These are phyloP conservation scores for Chrysophaeum taylorii DNA, from an alignment of 352 stramenopile genomes.

Conservation along the genomic window DNA sequence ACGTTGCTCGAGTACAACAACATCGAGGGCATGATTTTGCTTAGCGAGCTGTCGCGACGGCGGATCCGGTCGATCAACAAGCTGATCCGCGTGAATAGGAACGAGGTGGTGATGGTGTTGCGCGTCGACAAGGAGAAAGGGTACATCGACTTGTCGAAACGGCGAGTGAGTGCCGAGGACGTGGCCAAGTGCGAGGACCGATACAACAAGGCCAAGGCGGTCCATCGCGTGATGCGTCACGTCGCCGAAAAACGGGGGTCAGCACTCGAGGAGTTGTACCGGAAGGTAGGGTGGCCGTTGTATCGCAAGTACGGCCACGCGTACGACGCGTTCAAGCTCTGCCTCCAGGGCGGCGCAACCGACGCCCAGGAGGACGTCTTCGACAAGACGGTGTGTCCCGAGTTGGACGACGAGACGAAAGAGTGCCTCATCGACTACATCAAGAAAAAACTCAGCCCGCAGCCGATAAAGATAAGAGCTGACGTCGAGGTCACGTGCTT, in stretches of 20 bases:
- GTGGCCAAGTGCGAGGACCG: slow-evolving; percentile 96
- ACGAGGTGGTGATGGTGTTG: slow-evolving; percentile 99
- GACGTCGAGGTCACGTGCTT: slow-evolving; percentile 99
- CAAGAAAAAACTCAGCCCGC: slow-evolving; percentile 83
- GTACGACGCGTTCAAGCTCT: slow-evolving; percentile 97
- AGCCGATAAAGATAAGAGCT: slow-evolving; percentile 97
- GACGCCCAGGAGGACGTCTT: slow-evolving; percentile 33
- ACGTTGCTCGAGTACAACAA: slow-evolving; percentile 99
- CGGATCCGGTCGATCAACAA: slow-evolving; percentile 99
- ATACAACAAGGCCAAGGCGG: slow-evolving; percentile 98
- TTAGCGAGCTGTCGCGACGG: slow-evolving; percentile 93
- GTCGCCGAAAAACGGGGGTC: slow-evolving; percentile 61
- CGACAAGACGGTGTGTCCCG: slow-evolving; percentile 68
- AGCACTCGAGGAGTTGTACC: slow-evolving; percentile 51
- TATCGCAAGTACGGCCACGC: slow-evolving; percentile 98
- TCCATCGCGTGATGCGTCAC: slow-evolving; percentile 83
- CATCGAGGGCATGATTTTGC: slow-evolving; percentile 97
- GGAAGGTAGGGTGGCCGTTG: slow-evolving; percentile 91
- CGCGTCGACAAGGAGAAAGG: slow-evolving; percentile 99
- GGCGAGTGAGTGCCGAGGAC: slow-evolving; percentile 96
- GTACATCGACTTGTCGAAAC: slow-evolving; percentile 99
- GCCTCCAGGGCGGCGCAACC: slow-evolving; percentile 47
- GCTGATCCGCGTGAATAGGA: slow-evolving; percentile 97
- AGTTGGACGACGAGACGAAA: slow-evolving; percentile 67
- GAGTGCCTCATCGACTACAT: slow-evolving; percentile 90